Conservation (phyloP, 2,329 filamentous ascomycete genomes). For the Trichoderma sp. region DNA sequence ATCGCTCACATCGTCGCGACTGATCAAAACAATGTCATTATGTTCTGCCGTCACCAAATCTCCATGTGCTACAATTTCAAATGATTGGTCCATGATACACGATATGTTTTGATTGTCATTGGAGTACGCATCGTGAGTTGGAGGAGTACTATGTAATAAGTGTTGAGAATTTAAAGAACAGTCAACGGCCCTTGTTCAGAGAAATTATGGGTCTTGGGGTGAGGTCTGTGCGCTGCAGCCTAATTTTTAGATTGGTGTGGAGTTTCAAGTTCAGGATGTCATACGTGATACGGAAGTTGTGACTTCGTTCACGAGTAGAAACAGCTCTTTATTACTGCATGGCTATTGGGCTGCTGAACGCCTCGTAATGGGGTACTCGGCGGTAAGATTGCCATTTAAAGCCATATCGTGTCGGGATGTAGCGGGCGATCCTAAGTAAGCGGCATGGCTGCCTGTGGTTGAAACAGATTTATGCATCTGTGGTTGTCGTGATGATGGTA, state of each 20-base stretch:
- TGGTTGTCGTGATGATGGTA: too few species aligned
- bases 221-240: not conserved
- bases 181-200: not conserved
- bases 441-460: too few species aligned
- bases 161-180: not conserved
- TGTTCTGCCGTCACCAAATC: not conserved
- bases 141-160: not conserved
- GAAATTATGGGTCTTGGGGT: not conserved
- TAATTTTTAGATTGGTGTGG: not conserved
- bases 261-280: too few species aligned
- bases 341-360: too few species aligned
- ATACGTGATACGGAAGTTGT: too few species aligned
- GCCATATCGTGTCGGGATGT: too few species aligned
- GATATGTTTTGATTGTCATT: not conserved
- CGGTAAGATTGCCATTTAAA: too few species aligned
- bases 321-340: too few species aligned
- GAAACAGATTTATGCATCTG: too few species aligned
- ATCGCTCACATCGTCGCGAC: constrained; percentile 5
- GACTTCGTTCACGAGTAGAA: too few species aligned
- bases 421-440: too few species aligned
- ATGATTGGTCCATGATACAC: not conserved
- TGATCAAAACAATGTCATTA: not conserved
- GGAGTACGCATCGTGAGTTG: not conserved
- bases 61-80: not conserved
- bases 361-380: too few species aligned